A percentile compares a stretch with the other conserved stretches of the same genome.
These are phyloP conservation scores for Rhodotorula kratochvilovae DNA, from an alignment of 768 basidiomycete genomes.

Conservation along the genomic window DNA sequence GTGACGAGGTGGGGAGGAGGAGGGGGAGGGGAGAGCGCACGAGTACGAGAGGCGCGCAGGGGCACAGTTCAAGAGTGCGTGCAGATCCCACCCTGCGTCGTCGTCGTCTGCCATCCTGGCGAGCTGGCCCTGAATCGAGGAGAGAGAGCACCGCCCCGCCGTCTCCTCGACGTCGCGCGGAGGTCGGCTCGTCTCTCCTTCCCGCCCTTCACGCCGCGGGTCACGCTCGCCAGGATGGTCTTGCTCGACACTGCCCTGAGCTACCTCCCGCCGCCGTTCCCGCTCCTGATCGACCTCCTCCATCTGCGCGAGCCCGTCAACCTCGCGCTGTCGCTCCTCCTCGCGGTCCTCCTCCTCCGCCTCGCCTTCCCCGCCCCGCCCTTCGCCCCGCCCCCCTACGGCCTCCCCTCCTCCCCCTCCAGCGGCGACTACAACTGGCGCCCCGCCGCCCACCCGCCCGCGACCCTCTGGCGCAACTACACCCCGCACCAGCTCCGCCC, in stretches of 20 bases:
- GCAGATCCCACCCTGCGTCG: background rate
- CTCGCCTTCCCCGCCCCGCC: conserved; percentile 17
- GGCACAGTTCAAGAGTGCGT: background rate
- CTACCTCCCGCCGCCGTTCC: background rate
- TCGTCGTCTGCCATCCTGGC: too few species aligned
- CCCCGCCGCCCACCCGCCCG: conserved; percentile 70
- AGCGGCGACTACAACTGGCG: conserved; percentile 76
- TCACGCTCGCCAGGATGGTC: too few species aligned
- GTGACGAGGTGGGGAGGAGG: conserved; percentile 4
- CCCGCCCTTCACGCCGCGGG: too few species aligned
- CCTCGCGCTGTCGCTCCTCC: background rate
- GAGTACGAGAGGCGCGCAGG: background rate
- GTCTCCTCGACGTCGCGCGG: background rate
- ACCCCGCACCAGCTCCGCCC: conserved; percentile 61
- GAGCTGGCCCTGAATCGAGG: too few species aligned
- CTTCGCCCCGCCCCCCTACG: conserved; percentile 2
- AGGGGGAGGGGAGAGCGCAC: background rate
- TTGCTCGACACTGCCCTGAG: background rate
- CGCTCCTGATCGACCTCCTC: background rate
- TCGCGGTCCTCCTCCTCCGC: conserved; percentile 6
- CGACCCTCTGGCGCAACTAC: conserved; percentile 69
- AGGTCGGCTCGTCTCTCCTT: background rate
- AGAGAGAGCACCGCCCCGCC: too few species aligned
- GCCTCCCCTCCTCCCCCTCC: conserved; percentile 1
- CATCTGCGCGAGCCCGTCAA: background rate